These are phyloP conservation scores for Botryotinia globosa DNA, from an alignment of 2,329 filamentous ascomycete species.

Conservation along the genomic window DNA sequence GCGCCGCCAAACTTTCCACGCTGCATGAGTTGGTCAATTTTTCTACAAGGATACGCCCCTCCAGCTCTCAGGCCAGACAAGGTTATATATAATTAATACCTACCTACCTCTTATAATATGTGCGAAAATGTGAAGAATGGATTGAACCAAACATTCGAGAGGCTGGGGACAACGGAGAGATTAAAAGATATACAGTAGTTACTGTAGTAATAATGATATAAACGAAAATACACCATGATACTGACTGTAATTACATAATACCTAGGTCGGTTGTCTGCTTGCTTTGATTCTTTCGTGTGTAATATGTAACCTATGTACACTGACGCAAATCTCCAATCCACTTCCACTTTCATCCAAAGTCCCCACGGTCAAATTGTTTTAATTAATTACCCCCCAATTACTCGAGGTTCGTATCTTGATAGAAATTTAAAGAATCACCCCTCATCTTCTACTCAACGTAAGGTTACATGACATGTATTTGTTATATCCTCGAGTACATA, in stretches of 20 bases:
- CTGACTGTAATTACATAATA: too few species aligned
- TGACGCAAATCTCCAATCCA: neutral
- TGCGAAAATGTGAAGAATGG: neutral
- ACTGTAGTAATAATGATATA: too few species aligned
- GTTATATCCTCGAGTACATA: too few species aligned
- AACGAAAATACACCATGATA: neutral
- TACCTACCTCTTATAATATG: neutral
- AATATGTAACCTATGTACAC: too few species aligned
- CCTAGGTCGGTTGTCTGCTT: neutral
- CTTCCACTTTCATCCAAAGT: neutral
- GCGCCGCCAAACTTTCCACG: neutral
- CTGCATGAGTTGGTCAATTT: slow-evolving; percentile 1
- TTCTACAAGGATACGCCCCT: neutral
- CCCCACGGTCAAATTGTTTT: neutral
- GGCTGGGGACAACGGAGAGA: neutral
- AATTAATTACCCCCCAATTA: neutral
- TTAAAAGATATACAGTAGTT: too few species aligned
- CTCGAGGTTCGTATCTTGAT: neutral
- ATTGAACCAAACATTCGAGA: too few species aligned
- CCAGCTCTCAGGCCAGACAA: neutral
- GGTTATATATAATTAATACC: too few species aligned
- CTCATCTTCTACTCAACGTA: neutral
- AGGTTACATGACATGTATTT: neutral
- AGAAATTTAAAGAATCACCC: neutral
- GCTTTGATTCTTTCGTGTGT: neutral